Evolutionary conservation across 257 asterid genomes (phyloP).

Genomic region (Coffea canephora): DNA sequence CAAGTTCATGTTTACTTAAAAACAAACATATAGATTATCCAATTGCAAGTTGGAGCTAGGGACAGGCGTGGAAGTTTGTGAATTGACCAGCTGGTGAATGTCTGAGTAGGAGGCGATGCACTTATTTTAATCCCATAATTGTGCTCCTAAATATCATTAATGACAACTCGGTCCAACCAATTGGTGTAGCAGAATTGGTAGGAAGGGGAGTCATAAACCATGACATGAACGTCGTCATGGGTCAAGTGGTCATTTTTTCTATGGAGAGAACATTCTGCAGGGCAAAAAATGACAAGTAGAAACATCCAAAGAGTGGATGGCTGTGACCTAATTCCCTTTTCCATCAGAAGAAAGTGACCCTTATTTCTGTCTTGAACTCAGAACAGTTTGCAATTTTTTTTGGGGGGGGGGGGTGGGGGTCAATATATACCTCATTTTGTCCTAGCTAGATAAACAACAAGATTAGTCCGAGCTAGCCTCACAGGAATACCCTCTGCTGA

Average conservation of each 20-base stretch:
- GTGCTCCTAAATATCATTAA: constrained; percentile 15
- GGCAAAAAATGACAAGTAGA: constrained; percentile 23
- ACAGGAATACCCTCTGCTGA: background rate
- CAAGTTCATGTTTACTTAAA: constrained; percentile 12
- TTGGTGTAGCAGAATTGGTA: constrained; percentile 4
- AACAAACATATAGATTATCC: constrained; percentile 3
- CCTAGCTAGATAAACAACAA: background rate
- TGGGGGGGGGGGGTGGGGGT: no score
- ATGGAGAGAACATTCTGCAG: constrained; percentile 10
- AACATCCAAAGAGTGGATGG: constrained; percentile 22
- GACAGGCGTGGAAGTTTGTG: constrained; percentile 30
- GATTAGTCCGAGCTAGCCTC: background rate
- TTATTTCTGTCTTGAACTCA: background rate
- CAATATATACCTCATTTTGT: constrained; percentile 8
- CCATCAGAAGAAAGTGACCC: constrained; percentile 20
- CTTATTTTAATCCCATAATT: constrained; percentile 10
- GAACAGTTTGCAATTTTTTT: background rate
- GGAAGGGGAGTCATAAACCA: constrained; percentile 17
- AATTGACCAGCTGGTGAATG: constrained; percentile 21
- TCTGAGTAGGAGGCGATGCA: constrained; percentile 3
- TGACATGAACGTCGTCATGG: constrained; percentile 5
- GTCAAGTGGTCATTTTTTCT: constrained; percentile 21
- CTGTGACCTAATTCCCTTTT: constrained; percentile 25
- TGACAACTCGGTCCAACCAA: constrained; percentile 7
- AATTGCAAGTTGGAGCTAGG: constrained; percentile 21